Evolutionary conservation across 1,284 basidiomycete genomes (phyloP).

Genomic region (Marasmius fiardii): DNA sequence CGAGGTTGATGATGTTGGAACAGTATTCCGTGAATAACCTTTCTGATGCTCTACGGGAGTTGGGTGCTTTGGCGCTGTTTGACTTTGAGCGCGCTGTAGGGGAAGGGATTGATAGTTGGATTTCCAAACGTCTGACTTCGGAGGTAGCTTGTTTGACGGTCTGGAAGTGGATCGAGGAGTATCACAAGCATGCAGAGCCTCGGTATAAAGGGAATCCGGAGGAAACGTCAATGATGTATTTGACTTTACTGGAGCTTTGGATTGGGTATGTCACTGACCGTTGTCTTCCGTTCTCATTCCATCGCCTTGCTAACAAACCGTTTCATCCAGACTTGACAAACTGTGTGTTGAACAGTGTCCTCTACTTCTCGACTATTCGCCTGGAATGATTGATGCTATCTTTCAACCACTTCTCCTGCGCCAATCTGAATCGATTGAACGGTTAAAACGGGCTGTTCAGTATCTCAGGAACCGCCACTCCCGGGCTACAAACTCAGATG

Average conservation of each 20-base stretch:
- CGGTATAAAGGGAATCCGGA: conserved; percentile 36
- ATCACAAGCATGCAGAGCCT: conserved; percentile 22
- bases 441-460: conserved; percentile 22
- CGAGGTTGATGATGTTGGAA: not conserved
- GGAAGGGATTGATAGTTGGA: not conserved
- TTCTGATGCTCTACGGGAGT: not conserved
- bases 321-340: conserved; percentile 29
- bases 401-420: conserved; percentile 38
- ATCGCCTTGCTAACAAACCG: not conserved
- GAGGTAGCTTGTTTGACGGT: conserved; percentile 16
- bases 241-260: conserved; percentile 13
- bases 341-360: conserved; percentile 28
- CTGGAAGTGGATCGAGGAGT: conserved; percentile 23
- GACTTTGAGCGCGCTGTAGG: conserved; percentile 6
- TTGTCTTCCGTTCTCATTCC: conserved; percentile 10
- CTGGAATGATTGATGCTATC: conserved; percentile 34
- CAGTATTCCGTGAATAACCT: not conserved
- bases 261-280: conserved; percentile 2
- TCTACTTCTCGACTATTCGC: conserved; percentile 39
- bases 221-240: conserved; percentile 37
- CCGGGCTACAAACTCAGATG: not conserved
- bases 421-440: conserved; percentile 21
- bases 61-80: not conserved
- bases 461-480: conserved; percentile 28
- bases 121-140: not conserved